Conservation (phyloP, 2,329 filamentous ascomycete species). For the Rasamsonia emersonii region DNA sequence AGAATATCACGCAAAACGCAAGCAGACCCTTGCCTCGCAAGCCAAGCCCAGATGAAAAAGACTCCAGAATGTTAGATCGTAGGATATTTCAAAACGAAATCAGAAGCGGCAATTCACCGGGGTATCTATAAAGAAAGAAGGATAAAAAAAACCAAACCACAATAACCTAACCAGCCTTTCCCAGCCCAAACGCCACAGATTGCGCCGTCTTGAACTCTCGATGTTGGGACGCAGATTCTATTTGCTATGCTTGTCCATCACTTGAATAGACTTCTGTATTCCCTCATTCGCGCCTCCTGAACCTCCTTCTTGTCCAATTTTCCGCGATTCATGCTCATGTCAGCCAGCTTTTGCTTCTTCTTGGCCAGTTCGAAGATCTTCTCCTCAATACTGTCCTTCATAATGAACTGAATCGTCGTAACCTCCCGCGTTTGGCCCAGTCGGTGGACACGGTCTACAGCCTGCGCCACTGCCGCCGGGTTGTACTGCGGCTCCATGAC, state of each 20-base stretch:
- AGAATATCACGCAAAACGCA: too few species aligned
- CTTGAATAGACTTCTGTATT: slow-evolving; percentile 52
- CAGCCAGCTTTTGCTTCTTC: slow-evolving; percentile 87
- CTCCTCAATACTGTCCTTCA: slow-evolving; percentile 85
- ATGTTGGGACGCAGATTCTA: neutral
- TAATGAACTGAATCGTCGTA: slow-evolving; percentile 79
- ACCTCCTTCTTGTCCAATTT: slow-evolving; percentile 53
- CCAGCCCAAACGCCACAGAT: too few species aligned
- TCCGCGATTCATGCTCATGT: slow-evolving; percentile 68
- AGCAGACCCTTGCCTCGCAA: too few species aligned
- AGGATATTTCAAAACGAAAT: too few species aligned
- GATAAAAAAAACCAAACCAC: too few species aligned
- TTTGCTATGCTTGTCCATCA: slow-evolving; percentile 11
- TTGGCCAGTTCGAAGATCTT: slow-evolving; percentile 83
- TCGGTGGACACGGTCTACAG: slow-evolving; percentile 85
- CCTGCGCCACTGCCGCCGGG: slow-evolving; percentile 87
- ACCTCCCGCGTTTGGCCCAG: slow-evolving; percentile 86
- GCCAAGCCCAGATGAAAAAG: too few species aligned
- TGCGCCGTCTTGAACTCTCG: too few species aligned
- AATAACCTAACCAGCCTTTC: too few species aligned
- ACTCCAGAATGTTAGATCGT: too few species aligned
- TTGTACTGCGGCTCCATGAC: slow-evolving; percentile 99
- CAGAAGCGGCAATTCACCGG: too few species aligned
- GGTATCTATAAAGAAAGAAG: too few species aligned
- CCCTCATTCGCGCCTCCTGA: slow-evolving; percentile 56